phyloP scores from a whole-genome alignment of 2,329 filamentous ascomycete genomes.

The Aureobasidium vineae region DNA sequence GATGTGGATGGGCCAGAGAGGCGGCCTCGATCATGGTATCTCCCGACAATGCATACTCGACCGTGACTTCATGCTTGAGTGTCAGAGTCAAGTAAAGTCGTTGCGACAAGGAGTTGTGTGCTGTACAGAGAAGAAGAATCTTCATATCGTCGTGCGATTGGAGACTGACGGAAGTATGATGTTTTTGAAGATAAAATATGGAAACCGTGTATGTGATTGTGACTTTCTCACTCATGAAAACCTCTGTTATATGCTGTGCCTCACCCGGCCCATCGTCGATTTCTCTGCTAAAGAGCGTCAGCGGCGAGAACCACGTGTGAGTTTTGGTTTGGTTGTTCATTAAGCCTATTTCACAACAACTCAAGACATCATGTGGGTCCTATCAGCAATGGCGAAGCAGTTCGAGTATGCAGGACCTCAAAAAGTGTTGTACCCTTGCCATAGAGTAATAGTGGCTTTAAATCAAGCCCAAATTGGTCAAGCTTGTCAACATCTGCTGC shows the following conservation, averaged over 20 bases:
- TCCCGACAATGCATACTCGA: conserved; percentile 42
- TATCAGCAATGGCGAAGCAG: background rate
- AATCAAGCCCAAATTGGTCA: background rate
- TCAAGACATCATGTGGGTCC: background rate
- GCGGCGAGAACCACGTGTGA: background rate
- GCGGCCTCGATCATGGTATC: conserved; percentile 43
- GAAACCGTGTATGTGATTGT: background rate
- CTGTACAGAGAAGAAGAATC: conserved; percentile 48
- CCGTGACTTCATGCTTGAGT: conserved; percentile 41
- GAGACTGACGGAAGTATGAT: background rate
- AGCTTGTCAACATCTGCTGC: background rate
- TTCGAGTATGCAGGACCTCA: background rate
- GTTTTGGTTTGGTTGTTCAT: background rate
- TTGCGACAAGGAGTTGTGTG: conserved; percentile 49
- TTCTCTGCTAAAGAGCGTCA: background rate
- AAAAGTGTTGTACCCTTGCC: background rate
- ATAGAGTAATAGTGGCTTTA: background rate
- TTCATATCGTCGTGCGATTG: conserved; percentile 35
- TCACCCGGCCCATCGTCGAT: background rate
- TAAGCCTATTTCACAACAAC: background rate
- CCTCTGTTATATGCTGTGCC: background rate
- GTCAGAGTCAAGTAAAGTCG: conserved; percentile 42
- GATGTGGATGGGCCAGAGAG: conserved; percentile 40
- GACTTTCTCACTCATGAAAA: background rate
- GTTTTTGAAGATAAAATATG: background rate